These are phyloP conservation scores for Sporothrix humicola DNA, from an alignment of 2,329 filamentous ascomycete genomes.

Conservation along the genomic window DNA sequence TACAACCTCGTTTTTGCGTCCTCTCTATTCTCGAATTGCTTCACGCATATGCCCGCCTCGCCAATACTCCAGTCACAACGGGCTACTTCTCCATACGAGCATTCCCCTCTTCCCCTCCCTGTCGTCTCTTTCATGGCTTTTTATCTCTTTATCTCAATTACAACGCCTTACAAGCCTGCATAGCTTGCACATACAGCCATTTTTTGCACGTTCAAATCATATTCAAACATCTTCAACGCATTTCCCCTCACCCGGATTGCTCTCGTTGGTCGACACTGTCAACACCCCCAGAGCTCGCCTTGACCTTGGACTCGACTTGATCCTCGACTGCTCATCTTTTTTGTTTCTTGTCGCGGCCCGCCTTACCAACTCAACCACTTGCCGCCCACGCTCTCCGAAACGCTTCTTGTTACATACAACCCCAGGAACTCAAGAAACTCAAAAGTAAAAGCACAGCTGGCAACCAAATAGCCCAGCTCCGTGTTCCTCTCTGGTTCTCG, in stretches of 20 bases:
- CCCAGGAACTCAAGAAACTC: constrained; percentile 33
- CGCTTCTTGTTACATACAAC: constrained; percentile 55
- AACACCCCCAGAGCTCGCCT: background rate
- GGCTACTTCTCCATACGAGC: background rate
- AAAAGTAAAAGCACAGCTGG: background rate
- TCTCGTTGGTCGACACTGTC: background rate
- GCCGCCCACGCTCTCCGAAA: constrained; percentile 48
- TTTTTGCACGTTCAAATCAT: background rate
- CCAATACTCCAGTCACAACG: too few relatives aligned
- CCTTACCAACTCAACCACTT: constrained; percentile 32
- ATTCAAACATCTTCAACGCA: background rate
- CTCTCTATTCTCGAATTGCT: constrained; percentile 3
- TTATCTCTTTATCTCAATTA: constrained; percentile 15
- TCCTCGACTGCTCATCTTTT: background rate
- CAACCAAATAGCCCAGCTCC: background rate
- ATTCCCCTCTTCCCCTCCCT: constrained; percentile 28
- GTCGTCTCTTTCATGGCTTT: constrained; percentile 37
- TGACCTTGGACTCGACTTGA: constrained; percentile 15
- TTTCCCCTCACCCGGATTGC: constrained; percentile 11
- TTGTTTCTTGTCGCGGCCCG: constrained; percentile 18
- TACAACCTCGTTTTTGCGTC: background rate
- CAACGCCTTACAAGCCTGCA: constrained; percentile 22
- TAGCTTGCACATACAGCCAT: constrained; percentile 9
- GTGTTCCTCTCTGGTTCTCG: background rate
- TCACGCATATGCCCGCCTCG: background rate